Evolutionary conservation across 495 filamentous ascomycete species (phyloP).

Genomic region (Pyronema domesticum): DNA sequence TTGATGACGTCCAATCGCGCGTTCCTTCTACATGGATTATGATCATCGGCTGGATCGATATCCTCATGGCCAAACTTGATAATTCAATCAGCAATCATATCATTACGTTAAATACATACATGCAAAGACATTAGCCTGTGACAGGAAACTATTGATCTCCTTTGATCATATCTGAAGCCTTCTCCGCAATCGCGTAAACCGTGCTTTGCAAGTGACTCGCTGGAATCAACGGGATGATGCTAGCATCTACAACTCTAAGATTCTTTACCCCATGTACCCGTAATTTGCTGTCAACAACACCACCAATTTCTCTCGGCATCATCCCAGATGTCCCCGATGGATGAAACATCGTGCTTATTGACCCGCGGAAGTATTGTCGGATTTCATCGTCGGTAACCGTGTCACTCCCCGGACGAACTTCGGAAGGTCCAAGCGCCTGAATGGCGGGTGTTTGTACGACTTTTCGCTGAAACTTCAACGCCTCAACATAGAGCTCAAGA

Average conservation of each 20-base stretch:
- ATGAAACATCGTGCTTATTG: slow-evolving; percentile 24
- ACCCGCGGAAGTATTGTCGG: background rate
- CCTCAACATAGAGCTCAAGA: slow-evolving; percentile 26
- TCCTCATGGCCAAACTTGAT: too few species aligned
- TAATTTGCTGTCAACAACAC: slow-evolving; percentile 38
- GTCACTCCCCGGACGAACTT: background rate
- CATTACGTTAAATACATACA: too few species aligned
- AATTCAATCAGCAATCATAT: too few species aligned
- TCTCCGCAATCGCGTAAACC: slow-evolving; percentile 41
- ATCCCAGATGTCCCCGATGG: slow-evolving; percentile 30
- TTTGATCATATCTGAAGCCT: slow-evolving; percentile 41
- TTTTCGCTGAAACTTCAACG: slow-evolving; percentile 25
- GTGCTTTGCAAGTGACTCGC: slow-evolving; percentile 33
- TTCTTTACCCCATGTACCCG: slow-evolving; percentile 36
- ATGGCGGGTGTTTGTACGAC: slow-evolving; percentile 26
- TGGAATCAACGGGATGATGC: slow-evolving; percentile 38
- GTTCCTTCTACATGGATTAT: too few species aligned
- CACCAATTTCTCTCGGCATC: slow-evolving; percentile 49
- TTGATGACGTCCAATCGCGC: too few species aligned
- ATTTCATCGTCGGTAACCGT: background rate
- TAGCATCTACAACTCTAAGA: slow-evolving; percentile 47
- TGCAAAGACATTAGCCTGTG: too few species aligned
- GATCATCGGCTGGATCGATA: too few species aligned
- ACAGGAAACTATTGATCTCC: too few species aligned
- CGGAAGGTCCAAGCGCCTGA: slow-evolving; percentile 13